These are phyloP conservation scores for Przewalskia tangutica DNA, from an alignment of 257 asterid species.

Conservation along the genomic window DNA sequence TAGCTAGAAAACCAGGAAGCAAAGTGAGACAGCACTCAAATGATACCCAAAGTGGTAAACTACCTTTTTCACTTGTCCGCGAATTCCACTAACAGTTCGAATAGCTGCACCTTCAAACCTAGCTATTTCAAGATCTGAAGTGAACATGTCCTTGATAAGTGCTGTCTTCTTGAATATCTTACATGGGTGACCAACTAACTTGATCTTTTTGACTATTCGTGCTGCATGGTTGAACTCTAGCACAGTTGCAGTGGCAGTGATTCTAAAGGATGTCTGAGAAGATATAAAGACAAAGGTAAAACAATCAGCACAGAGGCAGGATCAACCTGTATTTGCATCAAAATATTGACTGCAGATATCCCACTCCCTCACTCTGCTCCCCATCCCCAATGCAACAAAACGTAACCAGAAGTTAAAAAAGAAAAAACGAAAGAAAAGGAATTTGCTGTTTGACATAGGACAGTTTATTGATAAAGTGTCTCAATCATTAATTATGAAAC, in stretches of 20 bases:
- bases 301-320: background rate
- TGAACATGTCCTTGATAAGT: constrained; percentile 86
- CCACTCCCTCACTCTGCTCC: background rate
- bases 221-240: constrained; percentile 92
- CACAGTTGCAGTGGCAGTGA: constrained; percentile 84
- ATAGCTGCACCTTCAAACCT: constrained; percentile 95
- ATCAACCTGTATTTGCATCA: background rate
- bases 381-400: background rate
- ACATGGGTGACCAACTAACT: constrained; percentile 85
- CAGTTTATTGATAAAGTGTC: background rate
- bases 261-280: constrained; percentile 79
- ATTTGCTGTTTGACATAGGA: background rate
- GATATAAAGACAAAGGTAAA: background rate
- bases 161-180: constrained; percentile 93
- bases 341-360: background rate
- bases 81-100: constrained; percentile 91
- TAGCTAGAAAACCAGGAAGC: background rate
- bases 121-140: constrained; percentile 98
- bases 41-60: background rate
- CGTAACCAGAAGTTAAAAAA: background rate
- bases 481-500: background rate
- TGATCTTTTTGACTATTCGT: constrained; percentile 75
- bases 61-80: constrained; percentile 99
- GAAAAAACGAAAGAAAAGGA: background rate
- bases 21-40: background rate